These are phyloP conservation scores for Calonectria crousiana DNA, from an alignment of 2,329 filamentous ascomycete species.

Conservation along the genomic window DNA sequence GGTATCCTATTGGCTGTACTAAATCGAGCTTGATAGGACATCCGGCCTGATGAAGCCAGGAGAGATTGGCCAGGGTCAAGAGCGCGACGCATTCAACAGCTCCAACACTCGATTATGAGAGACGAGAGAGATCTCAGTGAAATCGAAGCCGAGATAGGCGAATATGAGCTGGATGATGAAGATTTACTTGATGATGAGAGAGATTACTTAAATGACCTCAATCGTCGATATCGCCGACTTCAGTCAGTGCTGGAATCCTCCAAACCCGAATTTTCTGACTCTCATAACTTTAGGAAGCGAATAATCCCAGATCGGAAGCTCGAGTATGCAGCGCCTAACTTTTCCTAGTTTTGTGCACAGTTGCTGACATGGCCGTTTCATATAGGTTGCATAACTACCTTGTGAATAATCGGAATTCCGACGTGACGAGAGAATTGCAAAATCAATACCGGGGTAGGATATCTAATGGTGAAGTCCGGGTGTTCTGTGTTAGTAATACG, in stretches of 20 bases:
- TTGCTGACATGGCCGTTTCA: neutral
- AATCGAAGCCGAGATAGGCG: conserved; percentile 25
- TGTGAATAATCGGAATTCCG: conserved; percentile 53
- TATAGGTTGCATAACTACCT: conserved; percentile 50
- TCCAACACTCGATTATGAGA: conserved; percentile 27
- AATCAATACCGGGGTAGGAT: conserved; percentile 45
- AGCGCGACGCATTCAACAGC: conserved; percentile 30
- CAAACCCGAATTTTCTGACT: neutral
- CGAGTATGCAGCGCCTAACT: conserved; percentile 37
- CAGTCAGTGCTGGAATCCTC: neutral
- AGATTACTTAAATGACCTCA: neutral
- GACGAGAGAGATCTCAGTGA: conserved; percentile 22
- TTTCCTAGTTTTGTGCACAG: neutral
- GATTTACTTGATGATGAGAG: conserved; percentile 29
- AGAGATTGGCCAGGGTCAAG: conserved; percentile 46
- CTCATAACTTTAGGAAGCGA: conserved; percentile 19
- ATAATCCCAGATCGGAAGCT: conserved; percentile 31
- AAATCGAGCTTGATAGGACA: conserved; percentile 39
- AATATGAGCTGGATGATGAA: conserved; percentile 2
- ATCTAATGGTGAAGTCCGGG: conserved; percentile 39
- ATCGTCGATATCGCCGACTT: neutral
- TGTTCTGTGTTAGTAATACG: conserved; percentile 61
- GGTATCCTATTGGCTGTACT: neutral
- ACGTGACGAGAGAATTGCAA: conserved; percentile 46
- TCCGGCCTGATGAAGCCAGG: conserved; percentile 48